phyloP scores from a whole-genome alignment of 768 basidiomycete genomes.

The Tylopilus felleus region DNA sequence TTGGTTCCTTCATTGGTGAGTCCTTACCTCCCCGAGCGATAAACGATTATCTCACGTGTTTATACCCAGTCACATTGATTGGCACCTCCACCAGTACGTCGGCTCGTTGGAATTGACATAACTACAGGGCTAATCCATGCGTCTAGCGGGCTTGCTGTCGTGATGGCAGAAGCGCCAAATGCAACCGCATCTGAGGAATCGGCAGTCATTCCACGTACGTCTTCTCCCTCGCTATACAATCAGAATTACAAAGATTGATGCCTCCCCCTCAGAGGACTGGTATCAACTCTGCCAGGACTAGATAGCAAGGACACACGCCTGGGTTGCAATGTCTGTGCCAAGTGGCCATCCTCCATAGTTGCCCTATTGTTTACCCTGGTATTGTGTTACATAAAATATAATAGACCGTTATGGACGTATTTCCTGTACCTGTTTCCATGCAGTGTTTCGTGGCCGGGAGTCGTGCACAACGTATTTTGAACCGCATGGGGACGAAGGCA shows the following conservation, averaged over 20 bases:
- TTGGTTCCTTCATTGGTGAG: constrained; percentile 29
- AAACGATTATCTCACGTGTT: not conserved
- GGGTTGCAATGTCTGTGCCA: too few relatives aligned
- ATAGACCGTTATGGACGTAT: too few relatives aligned
- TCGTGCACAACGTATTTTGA: too few relatives aligned
- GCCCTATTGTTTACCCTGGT: too few relatives aligned
- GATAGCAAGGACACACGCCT: too few relatives aligned
- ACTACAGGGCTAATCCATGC: not conserved
- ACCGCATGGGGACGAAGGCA: too few relatives aligned
- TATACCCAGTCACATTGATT: constrained; percentile 17
- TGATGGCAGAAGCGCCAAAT: constrained; percentile 26
- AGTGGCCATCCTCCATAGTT: too few relatives aligned
- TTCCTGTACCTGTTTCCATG: too few relatives aligned
- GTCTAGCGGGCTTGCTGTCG: constrained; percentile 20
- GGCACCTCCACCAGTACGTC: constrained; percentile 20
- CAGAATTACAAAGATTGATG: constrained; percentile 7
- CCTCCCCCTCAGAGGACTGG: constrained; percentile 13
- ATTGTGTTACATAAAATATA: too few relatives aligned
- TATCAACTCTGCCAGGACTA: constrained; percentile 4
- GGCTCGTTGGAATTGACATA: not conserved
- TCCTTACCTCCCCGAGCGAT: not conserved
- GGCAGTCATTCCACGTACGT: constrained; percentile 20
- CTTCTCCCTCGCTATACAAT: not conserved
- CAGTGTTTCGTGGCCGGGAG: too few relatives aligned
- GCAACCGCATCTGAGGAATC: constrained; percentile 5